Evolutionary conservation across 257 asterid species (phyloP).

Genomic region (Solanum piurae): DNA sequence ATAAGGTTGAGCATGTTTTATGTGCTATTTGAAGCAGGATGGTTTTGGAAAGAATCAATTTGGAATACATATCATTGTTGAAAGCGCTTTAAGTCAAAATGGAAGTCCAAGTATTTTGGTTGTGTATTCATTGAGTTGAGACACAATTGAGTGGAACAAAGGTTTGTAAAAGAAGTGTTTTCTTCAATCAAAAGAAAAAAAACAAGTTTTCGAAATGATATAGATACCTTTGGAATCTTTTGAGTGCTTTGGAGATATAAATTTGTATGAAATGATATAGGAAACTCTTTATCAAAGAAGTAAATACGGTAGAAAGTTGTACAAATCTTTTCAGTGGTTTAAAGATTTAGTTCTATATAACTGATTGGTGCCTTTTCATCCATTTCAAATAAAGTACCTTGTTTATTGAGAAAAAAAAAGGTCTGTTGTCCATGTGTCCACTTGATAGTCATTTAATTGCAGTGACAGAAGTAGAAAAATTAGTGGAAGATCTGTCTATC

Average conservation of each 20-base stretch:
- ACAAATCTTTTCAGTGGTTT: neutral
- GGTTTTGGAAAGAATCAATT: neutral
- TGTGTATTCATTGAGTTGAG: neutral
- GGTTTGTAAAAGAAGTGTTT: neutral
- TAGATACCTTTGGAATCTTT: neutral
- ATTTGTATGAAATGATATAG: neutral
- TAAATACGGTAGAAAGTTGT: neutral
- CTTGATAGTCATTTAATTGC: neutral
- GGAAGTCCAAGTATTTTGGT: neutral
- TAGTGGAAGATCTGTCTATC: neutral
- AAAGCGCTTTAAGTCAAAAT: neutral
- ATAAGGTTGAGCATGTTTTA: neutral
- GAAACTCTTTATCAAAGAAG: neutral
- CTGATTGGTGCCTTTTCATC: neutral
- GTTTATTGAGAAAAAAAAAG: neutral
- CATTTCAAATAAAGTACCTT: neutral
- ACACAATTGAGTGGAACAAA: neutral
- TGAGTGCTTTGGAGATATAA: neutral
- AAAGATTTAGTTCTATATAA: neutral
- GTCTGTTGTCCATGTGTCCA: neutral
- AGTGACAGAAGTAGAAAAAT: neutral
- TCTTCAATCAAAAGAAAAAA: neutral
- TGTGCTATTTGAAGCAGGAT: neutral
- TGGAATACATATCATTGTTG: neutral
- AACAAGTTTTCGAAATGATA: neutral